Percentiles rank a stretch among this genome's conserved stretches.
These are phyloP conservation scores for Tetracladium setigerum DNA, from an alignment of 495 filamentous ascomycete species.

Conservation along the genomic window DNA sequence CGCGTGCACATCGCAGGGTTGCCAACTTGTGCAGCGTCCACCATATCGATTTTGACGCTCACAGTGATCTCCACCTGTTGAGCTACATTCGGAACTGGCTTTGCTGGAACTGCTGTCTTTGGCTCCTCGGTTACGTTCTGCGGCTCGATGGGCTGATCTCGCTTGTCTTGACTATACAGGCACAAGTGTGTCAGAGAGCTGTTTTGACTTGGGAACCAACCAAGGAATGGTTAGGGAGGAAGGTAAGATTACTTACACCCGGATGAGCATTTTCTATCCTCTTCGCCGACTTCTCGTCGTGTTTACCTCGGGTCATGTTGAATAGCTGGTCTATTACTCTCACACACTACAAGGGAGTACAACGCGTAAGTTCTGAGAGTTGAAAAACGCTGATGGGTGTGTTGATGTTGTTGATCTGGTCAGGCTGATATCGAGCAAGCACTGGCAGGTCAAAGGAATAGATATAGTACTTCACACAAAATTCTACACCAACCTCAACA, in stretches of 20 bases:
- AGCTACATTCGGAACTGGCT: background rate
- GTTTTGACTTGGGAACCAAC: background rate
- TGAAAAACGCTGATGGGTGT: too few relatives aligned
- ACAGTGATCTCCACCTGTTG: background rate
- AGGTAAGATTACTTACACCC: slow-evolving; percentile 18
- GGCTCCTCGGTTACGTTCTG: slow-evolving; percentile 27
- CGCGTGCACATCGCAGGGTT: slow-evolving; percentile 14
- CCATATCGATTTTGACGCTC: slow-evolving; percentile 9
- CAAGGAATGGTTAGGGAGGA: background rate
- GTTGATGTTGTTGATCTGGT: too few relatives aligned
- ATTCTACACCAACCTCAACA: too few relatives aligned
- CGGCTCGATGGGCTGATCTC: slow-evolving; percentile 35
- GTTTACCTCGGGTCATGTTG: slow-evolving; percentile 32
- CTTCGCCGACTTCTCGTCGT: slow-evolving; percentile 37
- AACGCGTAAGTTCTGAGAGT: slow-evolving; percentile 1
- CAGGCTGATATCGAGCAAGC: too few relatives aligned
- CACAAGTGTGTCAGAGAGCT: slow-evolving; percentile 9
- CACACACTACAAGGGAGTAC: background rate
- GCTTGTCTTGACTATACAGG: slow-evolving; percentile 32
- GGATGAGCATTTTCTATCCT: slow-evolving; percentile 36
- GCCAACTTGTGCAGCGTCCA: slow-evolving; percentile 3
- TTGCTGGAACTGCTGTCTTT: slow-evolving; percentile 15
- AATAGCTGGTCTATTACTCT: background rate
- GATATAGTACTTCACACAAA: too few relatives aligned
- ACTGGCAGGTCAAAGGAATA: too few relatives aligned